Evolutionary conservation across 1,139 yeast genomes (phyloP).

Genomic region (Hansenula sp.): DNA sequence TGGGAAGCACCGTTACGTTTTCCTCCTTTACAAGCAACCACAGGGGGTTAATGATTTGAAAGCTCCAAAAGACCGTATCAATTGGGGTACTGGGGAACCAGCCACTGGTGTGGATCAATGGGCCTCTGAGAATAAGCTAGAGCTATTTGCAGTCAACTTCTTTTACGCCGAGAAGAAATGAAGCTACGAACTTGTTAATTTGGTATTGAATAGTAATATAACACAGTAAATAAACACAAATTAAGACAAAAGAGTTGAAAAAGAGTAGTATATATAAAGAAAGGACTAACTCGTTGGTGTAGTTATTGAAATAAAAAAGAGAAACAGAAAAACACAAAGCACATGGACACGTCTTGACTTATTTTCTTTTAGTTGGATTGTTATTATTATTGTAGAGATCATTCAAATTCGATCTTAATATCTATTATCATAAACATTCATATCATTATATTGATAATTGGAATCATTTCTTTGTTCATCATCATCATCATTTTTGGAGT

Average conservation of each 20-base stretch:
- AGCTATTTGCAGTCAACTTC: conserved; percentile 77
- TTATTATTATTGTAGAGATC: too few relatives aligned
- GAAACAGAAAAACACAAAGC: background rate
- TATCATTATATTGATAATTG: conserved; percentile 10
- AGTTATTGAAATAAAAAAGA: too few relatives aligned
- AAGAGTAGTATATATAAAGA: background rate
- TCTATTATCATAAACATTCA: conserved; percentile 14
- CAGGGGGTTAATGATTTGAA: conserved; percentile 17
- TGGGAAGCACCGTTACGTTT: conserved; percentile 83
- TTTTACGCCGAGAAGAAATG: conserved; percentile 32
- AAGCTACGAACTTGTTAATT: too few relatives aligned
- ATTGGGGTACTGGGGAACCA: conserved; percentile 84
- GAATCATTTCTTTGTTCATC: background rate
- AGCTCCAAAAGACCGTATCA: conserved; percentile 52
- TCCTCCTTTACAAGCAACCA: conserved; percentile 67
- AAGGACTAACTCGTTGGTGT: too few relatives aligned
- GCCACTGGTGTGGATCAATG: conserved; percentile 75
- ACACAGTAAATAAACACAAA: background rate
- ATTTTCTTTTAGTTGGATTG: too few relatives aligned
- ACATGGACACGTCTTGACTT: background rate
- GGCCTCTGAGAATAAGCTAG: conserved; percentile 59
- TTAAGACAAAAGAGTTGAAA: background rate
- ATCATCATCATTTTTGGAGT: conserved; percentile 1
- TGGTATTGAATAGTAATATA: background rate
- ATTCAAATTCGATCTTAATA: conserved; percentile 1